Base-by-base conservation (phyloP, 257 asterid species). In the Parsonsia alboflavescens region DNA sequence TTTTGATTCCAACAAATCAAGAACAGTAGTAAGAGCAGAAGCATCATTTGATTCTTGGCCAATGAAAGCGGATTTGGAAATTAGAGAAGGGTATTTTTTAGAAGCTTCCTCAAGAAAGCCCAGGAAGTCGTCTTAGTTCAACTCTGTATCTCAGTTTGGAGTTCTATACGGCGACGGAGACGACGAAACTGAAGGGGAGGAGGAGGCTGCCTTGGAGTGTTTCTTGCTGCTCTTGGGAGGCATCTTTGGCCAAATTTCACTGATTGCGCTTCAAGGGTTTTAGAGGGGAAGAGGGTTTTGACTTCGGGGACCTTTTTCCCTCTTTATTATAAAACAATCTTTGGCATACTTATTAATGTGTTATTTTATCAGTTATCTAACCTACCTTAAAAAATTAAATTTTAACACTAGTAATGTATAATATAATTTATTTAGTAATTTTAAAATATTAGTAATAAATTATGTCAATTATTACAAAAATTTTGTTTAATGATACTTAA, bases 61-160 rank as follows among this genome's bases (percentile, higher is more conserved):
- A 68, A 80, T 64, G 50, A 91, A 73, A 71, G 96, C 91, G 2
- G 82, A 70, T 61, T 77, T 71, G 63, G 93, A 86, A 57, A 91
- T 88, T 70, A 93, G 88, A 67, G 80, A 68, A 1, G 97, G 96
- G 84, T 86, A 93, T 66, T 76, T 85, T 48, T 73, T 74, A 4
- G 96, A 86, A 76, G 93, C 96, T 74, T 82, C 90, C 72, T 86
- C 85, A 72, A 93, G 85, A 44, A 79, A 75, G 21, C 78, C 72
- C 42, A 71, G 75, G 45, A 84, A 70, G 46, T 93, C 88, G 8
- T 79, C 85, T 74, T 80, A 83, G 7, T 42, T 42, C 26, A 73
- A 66, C 71, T 85, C 83, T 13, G 41, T 53, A 11, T 58, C 76
- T 26, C 73, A 22, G 70, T 68, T 67, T 42, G 33, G 64, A 39